Conservation (phyloP, 139 green algal species). For the Gonium pectorale region DNA sequence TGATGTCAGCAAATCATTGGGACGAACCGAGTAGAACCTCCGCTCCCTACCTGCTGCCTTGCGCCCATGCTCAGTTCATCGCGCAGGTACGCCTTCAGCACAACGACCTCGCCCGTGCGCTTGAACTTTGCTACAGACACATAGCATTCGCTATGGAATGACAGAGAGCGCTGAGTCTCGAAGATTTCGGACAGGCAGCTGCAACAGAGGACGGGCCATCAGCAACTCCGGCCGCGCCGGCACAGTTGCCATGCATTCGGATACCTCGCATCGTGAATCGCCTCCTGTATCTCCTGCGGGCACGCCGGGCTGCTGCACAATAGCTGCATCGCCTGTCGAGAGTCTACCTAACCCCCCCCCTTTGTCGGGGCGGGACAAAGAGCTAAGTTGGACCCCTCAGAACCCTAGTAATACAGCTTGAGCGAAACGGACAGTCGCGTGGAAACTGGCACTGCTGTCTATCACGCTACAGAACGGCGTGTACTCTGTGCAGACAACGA, state of each 20-base stretch:
- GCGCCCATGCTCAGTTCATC: neutral
- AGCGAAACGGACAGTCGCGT: too few species aligned
- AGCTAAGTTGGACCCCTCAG: too few species aligned
- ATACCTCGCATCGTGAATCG: conserved; percentile 36
- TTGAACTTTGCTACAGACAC: conserved; percentile 42
- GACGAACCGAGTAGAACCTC: neutral
- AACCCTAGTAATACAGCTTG: too few species aligned
- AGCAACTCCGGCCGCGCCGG: too few species aligned
- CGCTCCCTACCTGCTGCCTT: conserved; percentile 29
- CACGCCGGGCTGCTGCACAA: conserved; percentile 33
- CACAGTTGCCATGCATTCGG: neutral
- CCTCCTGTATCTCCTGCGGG: neutral
- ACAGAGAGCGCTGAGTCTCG: conserved; percentile 32
- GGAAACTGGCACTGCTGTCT: too few species aligned
- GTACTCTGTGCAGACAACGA: too few species aligned
- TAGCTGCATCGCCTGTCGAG: too few species aligned
- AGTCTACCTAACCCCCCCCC: too few species aligned
- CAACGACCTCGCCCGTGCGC: neutral
- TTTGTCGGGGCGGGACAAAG: too few species aligned
- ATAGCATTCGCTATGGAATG: conserved; percentile 42
- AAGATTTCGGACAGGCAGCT: conserved; percentile 46
- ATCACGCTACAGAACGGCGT: too few species aligned
- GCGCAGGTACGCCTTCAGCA: conserved; percentile 42
- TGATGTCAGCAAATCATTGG: too few species aligned
- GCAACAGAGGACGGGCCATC: neutral